These are phyloP conservation scores for Chlamydomonas reinhardtii DNA, from an alignment of 163 green algal genomes.

Conservation along the genomic window DNA sequence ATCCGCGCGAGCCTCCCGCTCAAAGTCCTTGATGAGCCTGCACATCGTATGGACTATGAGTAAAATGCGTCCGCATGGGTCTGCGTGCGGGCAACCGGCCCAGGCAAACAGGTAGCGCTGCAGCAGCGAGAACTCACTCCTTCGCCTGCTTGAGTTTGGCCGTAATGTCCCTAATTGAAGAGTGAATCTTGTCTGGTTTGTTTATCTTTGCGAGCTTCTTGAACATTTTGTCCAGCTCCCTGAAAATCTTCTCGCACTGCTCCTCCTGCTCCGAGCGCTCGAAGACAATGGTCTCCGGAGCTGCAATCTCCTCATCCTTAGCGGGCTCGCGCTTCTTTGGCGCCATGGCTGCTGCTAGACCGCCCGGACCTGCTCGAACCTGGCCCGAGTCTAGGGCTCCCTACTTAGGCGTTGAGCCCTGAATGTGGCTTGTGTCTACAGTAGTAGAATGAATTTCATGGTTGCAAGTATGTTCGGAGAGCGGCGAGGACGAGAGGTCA, in stretches of 20 bases:
- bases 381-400: too few species aligned
- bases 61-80: background rate
- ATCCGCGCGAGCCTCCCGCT: slow-evolving; percentile 85
- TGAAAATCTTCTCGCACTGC: slow-evolving; percentile 74
- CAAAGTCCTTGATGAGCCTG: slow-evolving; percentile 93
- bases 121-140: slow-evolving; percentile 48
- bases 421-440: too few species aligned
- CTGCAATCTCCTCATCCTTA: background rate
- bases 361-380: too few species aligned
- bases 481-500: too few species aligned
- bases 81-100: too few species aligned
- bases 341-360: background rate
- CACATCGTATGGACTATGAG: background rate
- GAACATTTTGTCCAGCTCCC: slow-evolving; percentile 72
- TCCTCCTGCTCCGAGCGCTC: slow-evolving; percentile 69
- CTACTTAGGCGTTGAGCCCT: too few species aligned
- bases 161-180: slow-evolving; percentile 78
- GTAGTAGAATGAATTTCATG: too few species aligned
- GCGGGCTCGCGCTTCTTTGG: background rate
- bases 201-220: slow-evolving; percentile 74
- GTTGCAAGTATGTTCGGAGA: too few species aligned
- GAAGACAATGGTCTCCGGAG: slow-evolving; percentile 4
- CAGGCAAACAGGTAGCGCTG: background rate
- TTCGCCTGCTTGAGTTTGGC: slow-evolving; percentile 85
- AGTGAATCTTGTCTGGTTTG: slow-evolving; percentile 74